Evolutionary conservation across 805 yeast species (phyloP).

Genomic region (Cyberlindnera samutprakarnensis): DNA sequence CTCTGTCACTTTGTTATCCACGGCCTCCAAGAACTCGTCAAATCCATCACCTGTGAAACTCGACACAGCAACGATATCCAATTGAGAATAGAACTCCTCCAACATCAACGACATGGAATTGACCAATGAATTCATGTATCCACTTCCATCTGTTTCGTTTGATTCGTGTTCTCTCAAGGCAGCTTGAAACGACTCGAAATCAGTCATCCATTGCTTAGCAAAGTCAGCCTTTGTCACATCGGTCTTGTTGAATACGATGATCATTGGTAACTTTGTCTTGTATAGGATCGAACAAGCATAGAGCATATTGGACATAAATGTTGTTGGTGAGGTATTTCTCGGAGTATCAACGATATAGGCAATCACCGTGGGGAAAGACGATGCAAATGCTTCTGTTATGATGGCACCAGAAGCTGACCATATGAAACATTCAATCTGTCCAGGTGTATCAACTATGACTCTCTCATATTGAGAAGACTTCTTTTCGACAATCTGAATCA

Average conservation of each 20-base stretch:
- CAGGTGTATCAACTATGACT: slow-evolving; percentile 94
- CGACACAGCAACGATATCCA: slow-evolving; percentile 90
- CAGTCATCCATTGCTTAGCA: slow-evolving; percentile 96
- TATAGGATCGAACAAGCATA: slow-evolving; percentile 96
- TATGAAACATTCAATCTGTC: slow-evolving; percentile 96
- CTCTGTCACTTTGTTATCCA: slow-evolving; percentile 82
- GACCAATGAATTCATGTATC: slow-evolving; percentile 89
- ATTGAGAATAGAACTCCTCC: slow-evolving; percentile 89
- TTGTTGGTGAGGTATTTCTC: slow-evolving; percentile 86
- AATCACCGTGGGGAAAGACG: slow-evolving; percentile 89
- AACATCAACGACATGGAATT: slow-evolving; percentile 94
- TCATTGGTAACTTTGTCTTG: slow-evolving; percentile 95
- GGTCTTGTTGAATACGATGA: slow-evolving; percentile 90
- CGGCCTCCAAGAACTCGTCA: slow-evolving; percentile 80
- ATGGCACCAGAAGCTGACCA: slow-evolving; percentile 98
- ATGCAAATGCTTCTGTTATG: slow-evolving; percentile 93
- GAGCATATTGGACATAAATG: slow-evolving; percentile 96
- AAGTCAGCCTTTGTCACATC: slow-evolving; percentile 81
- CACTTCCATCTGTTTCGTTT: slow-evolving; percentile 61
- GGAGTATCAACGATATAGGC: slow-evolving; percentile 98
- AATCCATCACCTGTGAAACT: slow-evolving; percentile 92
- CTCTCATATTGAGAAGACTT: slow-evolving; percentile 49
- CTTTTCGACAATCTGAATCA: slow-evolving; percentile 76
- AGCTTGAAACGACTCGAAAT: slow-evolving; percentile 83
- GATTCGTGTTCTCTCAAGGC: slow-evolving; percentile 68